A percentile compares a stretch with the other conserved stretches of the same genome.
phyloP scores from a whole-genome alignment of 2,329 filamentous ascomycete genomes.

The Furcasterigmium sp. region DNA sequence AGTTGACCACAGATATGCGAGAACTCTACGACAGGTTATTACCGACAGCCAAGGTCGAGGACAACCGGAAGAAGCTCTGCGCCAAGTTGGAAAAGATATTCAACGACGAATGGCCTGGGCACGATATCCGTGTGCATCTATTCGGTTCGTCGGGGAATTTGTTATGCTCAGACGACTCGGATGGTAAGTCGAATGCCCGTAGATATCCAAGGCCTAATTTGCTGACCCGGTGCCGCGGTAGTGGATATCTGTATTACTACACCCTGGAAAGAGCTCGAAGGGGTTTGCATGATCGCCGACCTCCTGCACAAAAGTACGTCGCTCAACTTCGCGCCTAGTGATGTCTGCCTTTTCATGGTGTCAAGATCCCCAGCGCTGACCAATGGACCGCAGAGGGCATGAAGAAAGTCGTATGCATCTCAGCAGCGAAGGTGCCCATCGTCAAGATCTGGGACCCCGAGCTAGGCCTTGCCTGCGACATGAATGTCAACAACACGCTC shows the following conservation, averaged over 20 bases:
- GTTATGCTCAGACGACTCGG: constrained; percentile 90
- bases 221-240: constrained; percentile 38
- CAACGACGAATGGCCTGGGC: constrained; percentile 86
- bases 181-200: constrained; percentile 59
- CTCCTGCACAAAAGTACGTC: constrained; percentile 76
- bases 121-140: constrained; percentile 83
- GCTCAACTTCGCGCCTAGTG: too few species aligned
- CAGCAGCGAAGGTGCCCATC: constrained; percentile 92
- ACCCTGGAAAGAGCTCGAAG: constrained; percentile 78
- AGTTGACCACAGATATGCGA: constrained; percentile 76
- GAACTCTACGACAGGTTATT: constrained; percentile 80
- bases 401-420: constrained; percentile 93
- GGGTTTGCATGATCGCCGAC: constrained; percentile 85
- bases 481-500: constrained; percentile 97
- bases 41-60: constrained; percentile 74
- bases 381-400: constrained; percentile 70
- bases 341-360: too few species aligned
- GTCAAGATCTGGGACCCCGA: constrained; percentile 99
- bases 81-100: constrained; percentile 82
- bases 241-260: constrained; percentile 98
- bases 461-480: constrained; percentile 82
- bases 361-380: constrained; percentile 1
- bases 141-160: constrained; percentile 98
- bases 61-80: constrained; percentile 70
- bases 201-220: too few species aligned